Base-by-base conservation (phyloP, 139 green algal species). In the Closterium sp. region DNA sequence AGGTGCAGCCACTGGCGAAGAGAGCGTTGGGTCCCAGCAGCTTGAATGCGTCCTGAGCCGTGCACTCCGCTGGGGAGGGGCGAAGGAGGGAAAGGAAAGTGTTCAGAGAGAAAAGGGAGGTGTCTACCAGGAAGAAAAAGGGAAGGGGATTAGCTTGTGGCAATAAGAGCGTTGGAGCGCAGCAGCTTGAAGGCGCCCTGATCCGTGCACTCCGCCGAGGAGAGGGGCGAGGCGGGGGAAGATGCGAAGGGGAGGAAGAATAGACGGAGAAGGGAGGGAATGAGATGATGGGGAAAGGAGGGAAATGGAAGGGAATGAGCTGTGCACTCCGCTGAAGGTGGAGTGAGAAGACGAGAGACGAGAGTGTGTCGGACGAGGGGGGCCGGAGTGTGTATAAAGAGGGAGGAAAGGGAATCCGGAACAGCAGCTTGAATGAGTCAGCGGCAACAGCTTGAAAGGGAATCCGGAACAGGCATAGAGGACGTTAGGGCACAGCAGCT, bases 1-100 rank as follows among this genome's bases (percentile, higher is more conserved):
- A 96, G 62, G 62, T 79, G 62, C 62, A 79, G 13, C 97, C 97
- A 1, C 91, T 95, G 31, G 97, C 96, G 94, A 98, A 98, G 38
- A 98, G 96, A 30, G 95, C 95, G 19, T 96, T 90, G 13, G 92
- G 90, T 9, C 92, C 92, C 85, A 94, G 94, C 22, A 50, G 38
- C 29, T 92, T 86, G 86, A 96, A 93, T 2, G 94, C 95, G 32
- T 95, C 94, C 42, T 97, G 93, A 11, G 94, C 31, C 38, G 89
- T 93, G 70, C 89, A 93, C 32, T 94, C 92, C 10, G 91, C 91
- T 93, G 91, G 85, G 9, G 29, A 9, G 30, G 86, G 30, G 24
- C 13, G 30, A 38, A 29, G 24, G 24, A 38, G 86, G 79, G 27
- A 28, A 86, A n/a, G n/a, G n/a, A n/a, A n/a, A n/a, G n/a, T n/a